These are phyloP conservation scores for Setaria viridis DNA, from an alignment of 202 grass and related monocot species.

Conservation along the genomic window DNA sequence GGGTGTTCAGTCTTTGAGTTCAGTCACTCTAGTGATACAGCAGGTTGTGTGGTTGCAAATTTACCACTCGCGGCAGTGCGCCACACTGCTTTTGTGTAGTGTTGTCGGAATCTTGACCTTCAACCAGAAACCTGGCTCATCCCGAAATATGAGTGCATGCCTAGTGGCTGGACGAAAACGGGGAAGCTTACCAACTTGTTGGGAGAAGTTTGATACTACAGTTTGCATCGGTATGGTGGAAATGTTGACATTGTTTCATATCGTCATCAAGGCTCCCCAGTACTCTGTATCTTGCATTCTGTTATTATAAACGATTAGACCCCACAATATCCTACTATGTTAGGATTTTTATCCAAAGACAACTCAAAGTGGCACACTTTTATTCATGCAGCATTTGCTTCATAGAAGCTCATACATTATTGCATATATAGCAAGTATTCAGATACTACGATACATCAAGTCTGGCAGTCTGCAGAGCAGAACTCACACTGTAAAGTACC, in stretches of 20 bases:
- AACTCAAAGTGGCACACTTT: not conserved
- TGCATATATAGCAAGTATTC: not conserved
- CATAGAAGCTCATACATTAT: not conserved
- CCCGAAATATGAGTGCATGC: not conserved
- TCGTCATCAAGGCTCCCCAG: not conserved
- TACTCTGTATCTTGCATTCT: not conserved
- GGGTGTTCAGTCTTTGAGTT: not conserved
- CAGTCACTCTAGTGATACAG: not conserved
- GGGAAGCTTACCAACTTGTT: no score
- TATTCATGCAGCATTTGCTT: slow-evolving; percentile 8
- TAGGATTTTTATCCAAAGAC: not conserved
- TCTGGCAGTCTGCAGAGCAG: not conserved
- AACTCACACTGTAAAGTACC: not conserved
- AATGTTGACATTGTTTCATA: not conserved
- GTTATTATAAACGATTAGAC: not conserved
- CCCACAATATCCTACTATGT: not conserved
- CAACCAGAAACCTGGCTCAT: not conserved
- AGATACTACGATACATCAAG: not conserved
- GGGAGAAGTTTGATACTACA: no score
- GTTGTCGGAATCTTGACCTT: not conserved
- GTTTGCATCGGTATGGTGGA: not conserved
- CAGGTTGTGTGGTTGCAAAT: not conserved
- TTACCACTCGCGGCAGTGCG: not conserved
- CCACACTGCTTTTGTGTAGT: not conserved
- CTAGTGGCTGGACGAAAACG: not conserved